Base-by-base conservation (phyloP, 2,329 filamentous ascomycete genomes). In the Ophiostoma populinum region DNA sequence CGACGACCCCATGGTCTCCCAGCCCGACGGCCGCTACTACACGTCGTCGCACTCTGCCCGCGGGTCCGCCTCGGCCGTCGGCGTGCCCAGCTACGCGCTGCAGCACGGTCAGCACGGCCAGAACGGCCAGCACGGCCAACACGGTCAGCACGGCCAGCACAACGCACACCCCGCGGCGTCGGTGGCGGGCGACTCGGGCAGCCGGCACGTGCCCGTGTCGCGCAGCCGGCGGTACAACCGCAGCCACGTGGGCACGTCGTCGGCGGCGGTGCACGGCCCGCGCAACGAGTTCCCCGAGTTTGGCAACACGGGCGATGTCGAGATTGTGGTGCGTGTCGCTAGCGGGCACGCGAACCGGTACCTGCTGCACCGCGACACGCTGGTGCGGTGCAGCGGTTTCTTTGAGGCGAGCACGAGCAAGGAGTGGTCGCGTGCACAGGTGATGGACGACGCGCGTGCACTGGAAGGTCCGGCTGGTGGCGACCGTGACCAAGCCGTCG, bases 281-380 rank as follows among this genome's bases (percentile, higher is more conserved):
- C 79, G 80, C 51, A 94, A 94, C 52, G 86, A 94, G 53, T 95
- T 94, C 47, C 87, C 87, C 16, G 61, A 92, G 50, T 95, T 94
- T 56, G 75, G 75, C 33, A 77, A 86, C 47, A 87, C 80, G 24
- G 87, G 87, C 50, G 86, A 95, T 55, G 83, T 94, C 49, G 87
- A 95, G 57, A 85, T 95, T 42, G 51, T 87, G 37, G 70, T 94
- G 48, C 69, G 66, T 49, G 51, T 55, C 12, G 67, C 71, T 11
- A 62, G 78, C 35, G 65, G 70, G 42, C 72, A 75, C 50, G 79
- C 90, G 55, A 80, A 82, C 51, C 69, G 80, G 41, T 95, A 94
- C 52, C 65, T 94, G 31, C 65, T 95, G 38, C 87, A 95, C 57
- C 69, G 76, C 40, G 68, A 94, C 49, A 93, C 87, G 26, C 61